Base-by-base conservation (phyloP, 176 grass and related monocot genomes). In the Thalia dealbata region DNA sequence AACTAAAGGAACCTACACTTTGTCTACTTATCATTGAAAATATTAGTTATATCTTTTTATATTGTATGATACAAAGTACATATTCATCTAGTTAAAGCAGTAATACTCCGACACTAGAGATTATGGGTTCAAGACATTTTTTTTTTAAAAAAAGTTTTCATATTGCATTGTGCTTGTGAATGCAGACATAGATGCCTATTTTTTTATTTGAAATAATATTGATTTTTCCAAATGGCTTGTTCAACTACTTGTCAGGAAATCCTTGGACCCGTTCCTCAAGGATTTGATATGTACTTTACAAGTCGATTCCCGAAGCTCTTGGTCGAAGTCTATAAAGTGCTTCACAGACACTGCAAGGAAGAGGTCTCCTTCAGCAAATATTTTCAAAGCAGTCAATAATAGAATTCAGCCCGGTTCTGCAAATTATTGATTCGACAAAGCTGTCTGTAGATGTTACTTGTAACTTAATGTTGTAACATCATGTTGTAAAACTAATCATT, bases 361-460 rank as follows among this genome's bases (percentile, higher is more conserved):
- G 95, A 97, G 75, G 85, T 82, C 69, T 83, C 81, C 29, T 88
- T 99, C 74, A 75, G 82, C 25, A 93, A 99, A 91, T 93, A 93
- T 75, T 91, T 88, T 50, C 64, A 72, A 5, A 79, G 78, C n/a
- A 86, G 52, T 45, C 72, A 43, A 21, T n/a, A 44, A 22, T 92
- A 86, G 23, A 65, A 78, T 71, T 22, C 3, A 8, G 13, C 6
- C n/a, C 19, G 14, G 24, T 42, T 8, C 43, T 30, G 32, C 30
- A 67, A 67, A 30, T 14, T 16, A 67, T 67, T 42, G 7, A 12
- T 18, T 14, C 6, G 7, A 26, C 19, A 42, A n/a, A 67, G 3
- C 18, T 44, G 3, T 7, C 14, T 68, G 65, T 68, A 68, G 35
- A 68, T 68, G 24, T 64, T 64, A 67, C 32, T 38, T 38, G 32